Evolutionary conservation across 768 basidiomycete genomes (phyloP).

Genomic region (Hericium rajendrae): DNA sequence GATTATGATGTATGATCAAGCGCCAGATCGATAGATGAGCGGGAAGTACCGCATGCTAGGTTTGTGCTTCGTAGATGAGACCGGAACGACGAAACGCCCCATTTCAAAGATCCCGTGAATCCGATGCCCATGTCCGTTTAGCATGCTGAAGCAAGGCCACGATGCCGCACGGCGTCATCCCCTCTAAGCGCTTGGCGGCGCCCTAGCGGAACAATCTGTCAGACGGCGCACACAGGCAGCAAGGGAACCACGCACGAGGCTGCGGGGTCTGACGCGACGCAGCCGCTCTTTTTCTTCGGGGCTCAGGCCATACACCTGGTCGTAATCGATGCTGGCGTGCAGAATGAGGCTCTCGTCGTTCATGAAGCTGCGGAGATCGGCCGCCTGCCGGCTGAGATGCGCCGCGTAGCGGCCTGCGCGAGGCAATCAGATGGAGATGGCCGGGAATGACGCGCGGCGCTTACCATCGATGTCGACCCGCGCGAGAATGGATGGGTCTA

Average conservation of each 20-base stretch:
- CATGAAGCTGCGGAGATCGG: slow-evolving; percentile 64
- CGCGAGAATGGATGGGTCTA: slow-evolving; percentile 43
- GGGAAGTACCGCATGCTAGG: too few relatives aligned
- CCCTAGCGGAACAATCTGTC: slow-evolving; percentile 39
- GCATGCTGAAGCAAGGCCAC: slow-evolving; percentile 61
- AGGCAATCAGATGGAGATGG: background rate
- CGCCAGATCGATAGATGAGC: too few relatives aligned
- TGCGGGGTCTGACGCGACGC: slow-evolving; percentile 49
- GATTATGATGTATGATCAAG: too few relatives aligned
- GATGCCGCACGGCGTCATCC: slow-evolving; percentile 79
- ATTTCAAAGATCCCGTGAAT: too few relatives aligned
- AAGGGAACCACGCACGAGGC: slow-evolving; percentile 38
- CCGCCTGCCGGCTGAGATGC: slow-evolving; percentile 61
- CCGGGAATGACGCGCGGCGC: slow-evolving; percentile 4
- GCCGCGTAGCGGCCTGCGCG: slow-evolving; percentile 47
- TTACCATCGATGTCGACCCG: slow-evolving; percentile 68
- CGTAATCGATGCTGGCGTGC: slow-evolving; percentile 65
- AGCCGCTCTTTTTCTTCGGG: slow-evolving; percentile 67
- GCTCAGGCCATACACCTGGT: slow-evolving; percentile 55
- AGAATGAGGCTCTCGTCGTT: slow-evolving; percentile 67
- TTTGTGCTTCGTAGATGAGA: too few relatives aligned
- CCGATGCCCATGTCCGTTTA: slow-evolving; percentile 19
- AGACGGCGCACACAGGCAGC: background rate
- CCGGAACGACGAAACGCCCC: too few relatives aligned
- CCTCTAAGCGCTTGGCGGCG: slow-evolving; percentile 89